Base-by-base conservation (phyloP, 768 basidiomycete species). In the Trametopsis cervina region DNA sequence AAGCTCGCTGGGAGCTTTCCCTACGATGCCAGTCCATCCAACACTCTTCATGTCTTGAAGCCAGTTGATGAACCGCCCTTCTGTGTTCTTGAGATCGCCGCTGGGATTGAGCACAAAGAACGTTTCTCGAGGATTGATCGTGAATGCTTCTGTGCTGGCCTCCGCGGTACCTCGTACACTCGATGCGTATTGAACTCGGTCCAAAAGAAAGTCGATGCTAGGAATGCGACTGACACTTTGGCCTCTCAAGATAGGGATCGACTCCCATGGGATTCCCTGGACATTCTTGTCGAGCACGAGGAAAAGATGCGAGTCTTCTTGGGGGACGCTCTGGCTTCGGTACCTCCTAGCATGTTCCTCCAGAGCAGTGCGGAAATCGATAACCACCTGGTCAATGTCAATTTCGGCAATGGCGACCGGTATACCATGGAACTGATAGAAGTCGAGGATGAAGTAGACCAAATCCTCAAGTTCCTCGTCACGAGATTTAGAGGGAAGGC, bases 381-480 rank as follows among this genome's bases (percentile, higher is more conserved):
- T 70, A 5, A 81, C 82, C n/a, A 94, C 81, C 61, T 91, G 89
- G 57, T 88, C 85, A 42, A 95, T 76, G 61, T 98, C 95, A 6
- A 97, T 78, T 62, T 99, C 95, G 18, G 91, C 85, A 37, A 86
- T 80, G 0, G 91, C 90, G 21, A 98, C 79, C 0, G 85, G 83
- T 2, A 91, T 76, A 1, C 95, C 94, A 52, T 93, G 85, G 67
- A 95, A 89, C 60, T 95, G 92, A 61, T 95, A 95, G 0, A 96
- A 73, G 59, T 97, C 96, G 20, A 98, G 72, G 25, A 97, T 75
- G 67, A 95, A 97, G 62, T 93, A 97, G 2, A 90, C 78, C 26
- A 97, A 70, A 61, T 99, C 96, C 63, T 98, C 96, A 7, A 97
- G 71, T 60, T 99, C 96, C 61, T 99, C 95, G 57, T 95, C 89